phyloP scores from a whole-genome alignment of 176 grass and related monocot species.

The Canna indica region DNA sequence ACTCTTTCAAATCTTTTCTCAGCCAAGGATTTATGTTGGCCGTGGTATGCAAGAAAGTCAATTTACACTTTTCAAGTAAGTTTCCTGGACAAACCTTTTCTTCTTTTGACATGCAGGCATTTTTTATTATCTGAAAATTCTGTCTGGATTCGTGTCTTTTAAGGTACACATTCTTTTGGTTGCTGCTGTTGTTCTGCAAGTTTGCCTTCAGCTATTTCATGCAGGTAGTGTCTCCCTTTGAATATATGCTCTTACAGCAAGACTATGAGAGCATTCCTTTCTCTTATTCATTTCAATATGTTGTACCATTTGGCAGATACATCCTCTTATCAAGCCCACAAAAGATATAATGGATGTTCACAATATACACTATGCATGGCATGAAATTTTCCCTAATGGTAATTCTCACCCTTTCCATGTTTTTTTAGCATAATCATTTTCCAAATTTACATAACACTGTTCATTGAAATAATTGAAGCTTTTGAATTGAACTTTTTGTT shows the following conservation, averaged over 20 bases:
- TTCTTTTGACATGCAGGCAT: background rate
- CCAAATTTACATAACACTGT: background rate
- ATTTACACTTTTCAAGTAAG: slow-evolving; percentile 85
- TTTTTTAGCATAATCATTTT: too few relatives aligned
- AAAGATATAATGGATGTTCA: slow-evolving; percentile 81
- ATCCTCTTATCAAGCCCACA: slow-evolving; percentile 87
- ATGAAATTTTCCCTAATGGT: slow-evolving; percentile 96
- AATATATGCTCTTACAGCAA: background rate
- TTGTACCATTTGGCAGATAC: slow-evolving; percentile 50
- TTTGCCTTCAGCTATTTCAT: slow-evolving; percentile 88
- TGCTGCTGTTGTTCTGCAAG: slow-evolving; percentile 69
- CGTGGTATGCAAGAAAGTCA: slow-evolving; percentile 98
- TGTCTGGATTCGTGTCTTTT: slow-evolving; percentile 29
- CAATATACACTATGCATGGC: slow-evolving; percentile 84
- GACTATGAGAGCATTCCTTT: background rate
- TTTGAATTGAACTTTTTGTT: slow-evolving; percentile 1
- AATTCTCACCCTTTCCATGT: slow-evolving; percentile 10
- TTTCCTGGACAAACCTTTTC: slow-evolving; percentile 19
- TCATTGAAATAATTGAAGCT: background rate
- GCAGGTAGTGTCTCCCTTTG: slow-evolving; percentile 45
- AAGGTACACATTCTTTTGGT: slow-evolving; percentile 92
- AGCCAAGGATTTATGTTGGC: slow-evolving; percentile 96
- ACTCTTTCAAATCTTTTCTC: slow-evolving; percentile 21
- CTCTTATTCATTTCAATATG: background rate
- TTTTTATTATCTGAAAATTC: slow-evolving; percentile 3